A percentile compares a stretch with the other conserved stretches of the same genome.
These are phyloP conservation scores for Beta lomatogona DNA, from an alignment of 179 eudicot species.

Conservation along the genomic window DNA sequence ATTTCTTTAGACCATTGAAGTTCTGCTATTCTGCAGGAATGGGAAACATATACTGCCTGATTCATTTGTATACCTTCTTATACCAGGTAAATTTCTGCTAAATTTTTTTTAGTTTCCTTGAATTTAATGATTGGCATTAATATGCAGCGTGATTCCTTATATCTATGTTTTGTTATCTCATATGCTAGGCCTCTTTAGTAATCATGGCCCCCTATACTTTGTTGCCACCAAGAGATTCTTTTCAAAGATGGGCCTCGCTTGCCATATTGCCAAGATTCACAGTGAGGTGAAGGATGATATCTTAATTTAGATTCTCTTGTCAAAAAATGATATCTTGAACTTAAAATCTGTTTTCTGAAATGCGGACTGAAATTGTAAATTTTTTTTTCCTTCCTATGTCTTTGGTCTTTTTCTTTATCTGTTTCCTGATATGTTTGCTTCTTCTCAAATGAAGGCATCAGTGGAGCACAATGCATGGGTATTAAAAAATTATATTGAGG, in stretches of 20 bases:
- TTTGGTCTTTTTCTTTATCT: background rate
- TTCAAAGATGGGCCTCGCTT: conserved; percentile 94
- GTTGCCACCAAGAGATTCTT: conserved; percentile 76
- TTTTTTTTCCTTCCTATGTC: background rate
- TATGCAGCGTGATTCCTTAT: background rate
- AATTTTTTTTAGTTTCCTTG: background rate
- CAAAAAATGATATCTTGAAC: background rate
- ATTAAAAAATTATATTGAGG: conserved; percentile 83
- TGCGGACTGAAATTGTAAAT: background rate
- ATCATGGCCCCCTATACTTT: conserved; percentile 88
- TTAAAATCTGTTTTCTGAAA: background rate
- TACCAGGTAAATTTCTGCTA: conserved; percentile 61
- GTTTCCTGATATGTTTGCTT: background rate
- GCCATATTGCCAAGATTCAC: conserved; percentile 94
- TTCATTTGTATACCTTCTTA: conserved; percentile 80
- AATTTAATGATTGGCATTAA: background rate
- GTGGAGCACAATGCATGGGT: conserved; percentile 92
- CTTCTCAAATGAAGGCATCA: conserved; percentile 57
- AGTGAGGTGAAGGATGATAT: conserved; percentile 67
- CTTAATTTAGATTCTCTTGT: background rate
- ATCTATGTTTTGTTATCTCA: conserved; percentile 8
- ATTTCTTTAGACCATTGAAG: conserved; percentile 4
- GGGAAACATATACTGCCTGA: conserved; percentile 81
- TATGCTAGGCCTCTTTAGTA: conserved; percentile 86
- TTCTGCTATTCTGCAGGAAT: conserved; percentile 48